phyloP scores from a whole-genome alignment of 2,329 filamentous ascomycete genomes.

The Trichoderma citrinoviride region DNA sequence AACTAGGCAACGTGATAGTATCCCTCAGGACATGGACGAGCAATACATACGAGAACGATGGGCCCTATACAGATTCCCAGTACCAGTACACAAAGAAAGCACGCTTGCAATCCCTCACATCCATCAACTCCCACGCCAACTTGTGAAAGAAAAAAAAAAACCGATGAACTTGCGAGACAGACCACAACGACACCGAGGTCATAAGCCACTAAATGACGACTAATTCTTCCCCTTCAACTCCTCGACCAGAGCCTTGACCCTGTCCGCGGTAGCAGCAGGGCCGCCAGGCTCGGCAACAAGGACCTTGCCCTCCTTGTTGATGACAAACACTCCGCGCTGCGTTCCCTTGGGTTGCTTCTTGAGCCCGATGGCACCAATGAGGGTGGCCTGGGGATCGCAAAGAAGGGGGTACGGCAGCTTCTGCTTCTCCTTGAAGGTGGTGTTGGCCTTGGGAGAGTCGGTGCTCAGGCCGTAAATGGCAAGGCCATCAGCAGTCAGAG shows the following conservation, averaged over 20 bases:
- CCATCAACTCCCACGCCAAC: slow-evolving; percentile 21
- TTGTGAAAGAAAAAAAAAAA: neutral
- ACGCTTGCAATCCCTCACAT: slow-evolving; percentile 22
- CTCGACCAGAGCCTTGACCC: slow-evolving; percentile 69
- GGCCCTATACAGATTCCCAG: slow-evolving; percentile 19
- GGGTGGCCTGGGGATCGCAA: slow-evolving; percentile 70
- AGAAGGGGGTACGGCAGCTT: slow-evolving; percentile 84
- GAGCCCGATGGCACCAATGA: slow-evolving; percentile 85
- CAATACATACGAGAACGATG: slow-evolving; percentile 15
- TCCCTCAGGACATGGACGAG: slow-evolving; percentile 17
- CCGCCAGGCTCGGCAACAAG: slow-evolving; percentile 71
- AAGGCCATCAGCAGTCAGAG: slow-evolving; percentile 74
- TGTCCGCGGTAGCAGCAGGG: slow-evolving; percentile 73
- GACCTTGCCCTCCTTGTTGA: slow-evolving; percentile 79
- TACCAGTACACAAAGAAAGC: slow-evolving; percentile 19
- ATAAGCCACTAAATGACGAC: neutral
- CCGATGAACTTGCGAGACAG: neutral
- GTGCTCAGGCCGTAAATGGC: slow-evolving; percentile 86
- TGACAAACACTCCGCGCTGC: slow-evolving; percentile 80
- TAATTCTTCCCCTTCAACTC: slow-evolving; percentile 33
- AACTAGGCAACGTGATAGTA: slow-evolving; percentile 6
- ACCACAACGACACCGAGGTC: neutral
- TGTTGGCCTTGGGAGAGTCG: slow-evolving; percentile 88
- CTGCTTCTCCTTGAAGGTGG: slow-evolving; percentile 88
- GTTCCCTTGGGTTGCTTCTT: slow-evolving; percentile 82